Base-by-base conservation (phyloP, 1,284 basidiomycete genomes). In the Pseudozyma sp. region DNA sequence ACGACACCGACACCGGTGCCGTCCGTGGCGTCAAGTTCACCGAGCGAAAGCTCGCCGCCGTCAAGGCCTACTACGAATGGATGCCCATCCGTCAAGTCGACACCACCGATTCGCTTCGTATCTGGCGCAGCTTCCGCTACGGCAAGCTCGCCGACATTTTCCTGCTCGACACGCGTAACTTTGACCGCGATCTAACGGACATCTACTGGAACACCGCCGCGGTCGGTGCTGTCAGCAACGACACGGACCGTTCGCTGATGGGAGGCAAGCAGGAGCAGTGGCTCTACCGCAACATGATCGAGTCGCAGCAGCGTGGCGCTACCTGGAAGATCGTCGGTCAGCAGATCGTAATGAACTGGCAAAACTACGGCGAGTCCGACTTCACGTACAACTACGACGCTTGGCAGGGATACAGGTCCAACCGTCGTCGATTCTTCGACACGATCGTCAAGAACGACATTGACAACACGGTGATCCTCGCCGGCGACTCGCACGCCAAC, bases 21-120 rank as follows among this genome's bases (percentile, higher is more conserved):
- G 72, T 62, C n/a, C 60, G 66, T 3, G 77, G 75, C 13, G 62
- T 72, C 13, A 57, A 68, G 34, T 90, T 90, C 85, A 89, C 89
- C 5, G 89, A 90, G 75, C 84, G 90, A 45, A 90, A 90, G 82
- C 81, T 89, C 1, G 88, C 89, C 43, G 90, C 89, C 4, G 87
- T 90, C 34, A 86, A 87, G 33, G 89, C 90, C 0, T 91, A 90
- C 80, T 89, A 90, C 76, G 89, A 90, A 75, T 90, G 90, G 89
- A 88, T 91, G 86, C 90, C 90, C 14, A 89, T 91, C 63, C 87
- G 89, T 8, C 89, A 90, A 79, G 89, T 90, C 14, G 87, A 87
- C 61, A 86, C 87, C 3, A 87, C 87, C 54, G 89, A 91, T 77
- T 87, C 89, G 70, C 86, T 90, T 13, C 86, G 90, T 13, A 90